Percentiles rank a stretch among this genome's conserved stretches.
These are phyloP conservation scores for Acephala macrosclerotiorum DNA, from an alignment of 2,329 filamentous ascomycete species.

Conservation along the genomic window DNA sequence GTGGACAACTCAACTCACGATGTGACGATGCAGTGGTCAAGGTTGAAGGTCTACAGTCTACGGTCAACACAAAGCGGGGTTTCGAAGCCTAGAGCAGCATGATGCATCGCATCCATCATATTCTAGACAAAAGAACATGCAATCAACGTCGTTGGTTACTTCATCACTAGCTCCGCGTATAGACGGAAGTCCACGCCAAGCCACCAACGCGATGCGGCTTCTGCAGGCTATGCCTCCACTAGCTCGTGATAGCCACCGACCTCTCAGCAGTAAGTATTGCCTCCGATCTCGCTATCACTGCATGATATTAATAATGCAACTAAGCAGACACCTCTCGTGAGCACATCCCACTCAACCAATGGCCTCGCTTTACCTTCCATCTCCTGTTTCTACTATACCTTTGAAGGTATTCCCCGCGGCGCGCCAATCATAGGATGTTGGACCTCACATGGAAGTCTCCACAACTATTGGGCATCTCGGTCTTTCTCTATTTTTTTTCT, in stretches of 20 bases:
- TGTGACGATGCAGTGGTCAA: neutral
- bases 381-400: neutral
- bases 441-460: constrained; percentile 1
- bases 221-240: neutral
- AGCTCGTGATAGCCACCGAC: constrained; percentile 8
- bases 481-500: constrained; percentile 4
- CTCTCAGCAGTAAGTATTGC: constrained; percentile 10
- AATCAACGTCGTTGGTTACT: neutral
- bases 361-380: constrained; percentile 6
- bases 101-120: neutral
- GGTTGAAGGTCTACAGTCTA: no score
- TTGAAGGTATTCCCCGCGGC: neutral
- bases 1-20: neutral
- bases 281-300: constrained; percentile 25
- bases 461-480: neutral
- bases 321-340: constrained; percentile 1
- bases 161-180: neutral
- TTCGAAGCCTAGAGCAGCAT: neutral
- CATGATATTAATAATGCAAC: constrained; percentile 17
- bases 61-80: constrained; percentile 1
- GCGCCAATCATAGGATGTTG: neutral
- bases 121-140: constrained; percentile 6
- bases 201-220: neutral
- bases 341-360: neutral
- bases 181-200: neutral